These are phyloP conservation scores for Phytophthora kernoviae DNA, from an alignment of 352 stramenopile genomes.

Conservation along the genomic window DNA sequence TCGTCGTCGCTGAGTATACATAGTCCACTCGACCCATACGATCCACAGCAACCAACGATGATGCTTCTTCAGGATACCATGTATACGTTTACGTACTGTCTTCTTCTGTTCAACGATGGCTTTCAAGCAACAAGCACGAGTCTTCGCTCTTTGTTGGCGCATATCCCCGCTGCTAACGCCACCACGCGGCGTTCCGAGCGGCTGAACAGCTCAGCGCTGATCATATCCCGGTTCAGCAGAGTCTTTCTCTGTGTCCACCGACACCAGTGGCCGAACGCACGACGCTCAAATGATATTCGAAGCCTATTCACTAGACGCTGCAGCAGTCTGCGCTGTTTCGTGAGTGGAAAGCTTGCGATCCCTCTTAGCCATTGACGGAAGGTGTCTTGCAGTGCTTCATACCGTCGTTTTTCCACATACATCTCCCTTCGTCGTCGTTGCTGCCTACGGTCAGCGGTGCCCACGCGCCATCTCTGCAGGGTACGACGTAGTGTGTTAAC, in stretches of 20 bases:
- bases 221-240: constrained; percentile 15
- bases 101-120: constrained; percentile 9
- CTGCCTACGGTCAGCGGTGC: background rate
- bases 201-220: constrained; percentile 29
- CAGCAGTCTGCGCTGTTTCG: constrained; percentile 21
- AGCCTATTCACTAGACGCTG: constrained; percentile 10
- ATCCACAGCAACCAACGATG: constrained; percentile 6
- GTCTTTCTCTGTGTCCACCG: constrained; percentile 14
- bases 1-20: background rate
- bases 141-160: constrained; percentile 12
- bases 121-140: constrained; percentile 21
- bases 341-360: constrained; percentile 13
- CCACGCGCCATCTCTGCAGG: constrained; percentile 11
- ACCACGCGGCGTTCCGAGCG: constrained; percentile 25
- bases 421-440: constrained; percentile 11
- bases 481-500: constrained; percentile 9
- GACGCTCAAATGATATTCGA: constrained; percentile 10
- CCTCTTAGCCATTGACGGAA: constrained; percentile 21
- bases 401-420: constrained; percentile 27
- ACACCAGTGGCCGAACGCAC: constrained; percentile 21
- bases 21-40: constrained; percentile 8
- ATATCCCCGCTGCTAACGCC: constrained; percentile 12
- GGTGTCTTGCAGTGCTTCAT: constrained; percentile 13
- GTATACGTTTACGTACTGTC: constrained; percentile 6
- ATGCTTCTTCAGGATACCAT: constrained; percentile 7